Evolutionary conservation across 2,329 filamentous ascomycete genomes (phyloP), one percentile per base, ranked within the genome.

Genomic region (Phoma herbarum): DNA sequence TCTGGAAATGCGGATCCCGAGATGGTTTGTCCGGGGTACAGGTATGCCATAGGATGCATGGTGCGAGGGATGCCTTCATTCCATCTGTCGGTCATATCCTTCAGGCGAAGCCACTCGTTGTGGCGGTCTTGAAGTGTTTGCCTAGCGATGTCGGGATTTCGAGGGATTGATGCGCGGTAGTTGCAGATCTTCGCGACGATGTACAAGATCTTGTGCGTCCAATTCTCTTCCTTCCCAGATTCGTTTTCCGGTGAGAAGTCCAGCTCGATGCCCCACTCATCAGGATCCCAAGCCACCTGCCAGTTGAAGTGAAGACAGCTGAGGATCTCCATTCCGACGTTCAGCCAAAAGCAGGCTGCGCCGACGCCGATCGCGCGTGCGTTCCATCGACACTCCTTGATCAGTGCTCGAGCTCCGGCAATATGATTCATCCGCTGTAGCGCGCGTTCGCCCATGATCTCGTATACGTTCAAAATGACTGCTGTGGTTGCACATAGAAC

Each of bases 291-390:
- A 0, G 91, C 88, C 12, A 92, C 87, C 64, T 88, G 86, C 90
- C 91, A 96, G 73, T 94, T 93, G 77, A 92, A 92, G 64, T 92
- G 89, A 16, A 97, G 81, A 75, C 93, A 97, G 63, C 88, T 92
- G 26, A 97, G 82, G n/a, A 97, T 82, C 74, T 98, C 94, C 84
- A 97, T 90, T 16, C 90, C 90, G 16, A 96, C 88, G 68, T 96
- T 97, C 35, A 97, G 82, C 93, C 94, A 97, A 78, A 97, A 97
- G 75, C 93, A 97, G 1, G 93, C 92, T 0, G 88, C 86, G 0
- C 92, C 93, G 20, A 97, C 86, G 0, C 93, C 93, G 1, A 84
- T 85, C 33, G 90, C 90, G 61, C 83, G 86, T 0, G 92, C 92
- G 68, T 92, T 90, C 94, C 94, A 97, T 4, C 88, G 87, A 69